Evolutionary conservation across 768 basidiomycete genomes (phyloP).

Genomic region (Leccinum subgranulosum): DNA sequence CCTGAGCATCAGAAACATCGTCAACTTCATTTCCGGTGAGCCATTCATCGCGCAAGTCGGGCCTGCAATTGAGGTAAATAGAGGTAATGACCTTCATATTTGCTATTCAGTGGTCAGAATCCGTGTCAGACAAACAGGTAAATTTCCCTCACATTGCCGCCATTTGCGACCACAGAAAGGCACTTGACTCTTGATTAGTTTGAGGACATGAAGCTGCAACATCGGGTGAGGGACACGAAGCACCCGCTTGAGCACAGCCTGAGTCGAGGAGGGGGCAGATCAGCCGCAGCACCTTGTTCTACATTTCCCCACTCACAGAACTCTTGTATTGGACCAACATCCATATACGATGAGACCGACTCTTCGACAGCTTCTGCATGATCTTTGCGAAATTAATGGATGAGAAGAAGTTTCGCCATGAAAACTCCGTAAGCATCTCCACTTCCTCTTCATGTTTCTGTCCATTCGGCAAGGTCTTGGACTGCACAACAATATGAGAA

Average conservation of each 20-base stretch:
- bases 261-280: slow-evolving; percentile 16
- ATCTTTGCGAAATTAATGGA: slow-evolving; percentile 97
- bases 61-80: slow-evolving; percentile 95
- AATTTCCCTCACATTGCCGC: slow-evolving; percentile 75
- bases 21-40: slow-evolving; percentile 90
- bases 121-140: not conserved
- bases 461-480: slow-evolving; percentile 64
- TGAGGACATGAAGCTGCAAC: slow-evolving; percentile 91
- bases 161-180: slow-evolving; percentile 98
- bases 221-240: slow-evolving; percentile 91
- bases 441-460: slow-evolving; percentile 81
- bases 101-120: slow-evolving; percentile 45
- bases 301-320: slow-evolving; percentile 57
- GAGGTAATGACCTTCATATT: slow-evolving; percentile 99
- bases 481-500: slow-evolving; percentile 56
- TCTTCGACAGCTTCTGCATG: slow-evolving; percentile 96
- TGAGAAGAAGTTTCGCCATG: slow-evolving; percentile 97
- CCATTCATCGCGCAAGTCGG: slow-evolving; percentile 98
- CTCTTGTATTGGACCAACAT: slow-evolving; percentile 98
- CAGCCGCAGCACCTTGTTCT: not conserved
- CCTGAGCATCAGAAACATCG: slow-evolving; percentile 87
- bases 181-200: slow-evolving; percentile 98
- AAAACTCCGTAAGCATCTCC: slow-evolving; percentile 90
- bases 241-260: slow-evolving; percentile 96
- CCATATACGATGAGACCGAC: slow-evolving; percentile 89